A percentile compares a stretch with the other conserved stretches of the same genome.
phyloP scores from a whole-genome alignment of 352 stramenopile genomes.

The Lagenidium giganteum region DNA sequence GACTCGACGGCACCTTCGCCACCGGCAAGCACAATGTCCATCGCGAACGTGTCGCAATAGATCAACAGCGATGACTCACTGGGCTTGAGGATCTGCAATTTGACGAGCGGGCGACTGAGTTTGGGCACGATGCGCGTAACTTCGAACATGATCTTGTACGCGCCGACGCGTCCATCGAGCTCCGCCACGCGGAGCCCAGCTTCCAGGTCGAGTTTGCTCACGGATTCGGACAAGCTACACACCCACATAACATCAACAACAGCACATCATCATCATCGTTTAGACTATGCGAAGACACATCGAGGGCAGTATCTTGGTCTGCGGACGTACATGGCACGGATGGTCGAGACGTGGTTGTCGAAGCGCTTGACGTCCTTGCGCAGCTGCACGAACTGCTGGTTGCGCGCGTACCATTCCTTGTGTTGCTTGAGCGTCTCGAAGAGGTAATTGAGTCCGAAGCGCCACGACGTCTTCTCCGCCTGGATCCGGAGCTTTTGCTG shows the following conservation, averaged over 20 bases:
- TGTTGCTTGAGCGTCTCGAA: conserved; percentile 88
- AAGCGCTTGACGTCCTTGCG: conserved; percentile 80
- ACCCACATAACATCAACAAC: neutral
- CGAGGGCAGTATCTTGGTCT: no score
- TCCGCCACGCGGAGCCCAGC: conserved; percentile 76
- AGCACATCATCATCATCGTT: neutral
- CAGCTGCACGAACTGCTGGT: conserved; percentile 87
- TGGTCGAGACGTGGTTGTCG: conserved; percentile 64
- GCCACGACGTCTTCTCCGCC: conserved; percentile 84
- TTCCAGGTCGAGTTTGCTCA: conserved; percentile 82
- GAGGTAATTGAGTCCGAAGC: conserved; percentile 85
- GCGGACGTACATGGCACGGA: conserved; percentile 66
- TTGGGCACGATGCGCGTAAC: conserved; percentile 85
- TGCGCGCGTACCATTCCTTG: conserved; percentile 85
- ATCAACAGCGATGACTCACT: conserved; percentile 82
- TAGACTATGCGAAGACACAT: neutral
- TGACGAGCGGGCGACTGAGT: conserved; percentile 78
- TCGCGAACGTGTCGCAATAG: conserved; percentile 86
- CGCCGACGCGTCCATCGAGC: conserved; percentile 76
- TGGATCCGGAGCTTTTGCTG: conserved; percentile 71
- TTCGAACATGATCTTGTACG: conserved; percentile 88
- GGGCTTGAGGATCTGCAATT: conserved; percentile 83
- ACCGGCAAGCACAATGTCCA: conserved; percentile 76
- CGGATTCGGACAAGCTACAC: conserved; percentile 70
- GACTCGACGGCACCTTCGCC: conserved; percentile 67